Conservation (phyloP, 768 basidiomycete genomes). For the Tulasnella sp. region DNA sequence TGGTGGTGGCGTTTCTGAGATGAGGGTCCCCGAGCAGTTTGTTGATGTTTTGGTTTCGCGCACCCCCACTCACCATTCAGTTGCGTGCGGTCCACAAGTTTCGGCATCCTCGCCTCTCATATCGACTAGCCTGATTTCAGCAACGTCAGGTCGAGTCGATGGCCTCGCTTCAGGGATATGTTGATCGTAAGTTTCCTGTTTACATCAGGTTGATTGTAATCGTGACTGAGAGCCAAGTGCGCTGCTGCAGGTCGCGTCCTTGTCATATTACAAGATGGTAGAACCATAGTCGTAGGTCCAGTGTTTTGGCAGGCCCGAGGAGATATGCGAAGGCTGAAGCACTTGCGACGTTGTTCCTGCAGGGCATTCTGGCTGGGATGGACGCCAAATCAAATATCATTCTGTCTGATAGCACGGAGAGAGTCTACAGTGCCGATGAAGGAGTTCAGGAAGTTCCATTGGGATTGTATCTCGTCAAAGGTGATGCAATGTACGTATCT, state of each 20-base stretch:
- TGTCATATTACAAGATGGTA: constrained; percentile 92
- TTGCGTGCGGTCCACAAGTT: not conserved
- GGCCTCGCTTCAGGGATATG: constrained; percentile 88
- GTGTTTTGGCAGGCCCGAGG: not conserved
- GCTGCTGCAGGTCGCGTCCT: constrained; percentile 71
- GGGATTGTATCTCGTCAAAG: constrained; percentile 95
- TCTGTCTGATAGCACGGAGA: constrained; percentile 87
- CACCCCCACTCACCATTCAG: not conserved
- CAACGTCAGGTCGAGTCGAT: constrained; percentile 39
- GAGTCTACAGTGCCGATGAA: constrained; percentile 85
- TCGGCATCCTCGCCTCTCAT: not conserved
- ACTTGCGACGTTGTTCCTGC: constrained; percentile 2
- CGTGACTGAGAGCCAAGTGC: not conserved
- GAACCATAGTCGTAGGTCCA: constrained; percentile 78
- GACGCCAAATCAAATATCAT: constrained; percentile 97
- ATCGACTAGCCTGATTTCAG: not conserved
- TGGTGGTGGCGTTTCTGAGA: not conserved
- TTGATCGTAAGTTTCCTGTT: constrained; percentile 60
- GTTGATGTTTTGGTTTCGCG: not conserved
- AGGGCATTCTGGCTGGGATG: constrained; percentile 89
- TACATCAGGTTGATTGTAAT: not conserved
- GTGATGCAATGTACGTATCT: constrained; percentile 88
- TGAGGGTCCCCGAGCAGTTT: not conserved
- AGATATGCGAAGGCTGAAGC: not conserved
- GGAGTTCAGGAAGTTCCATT: constrained; percentile 92